Percentiles rank a stretch among this genome's conserved stretches.
phyloP scores from a whole-genome alignment of 805 yeast genomes.

The Sungouiozyma ichnusensis region DNA sequence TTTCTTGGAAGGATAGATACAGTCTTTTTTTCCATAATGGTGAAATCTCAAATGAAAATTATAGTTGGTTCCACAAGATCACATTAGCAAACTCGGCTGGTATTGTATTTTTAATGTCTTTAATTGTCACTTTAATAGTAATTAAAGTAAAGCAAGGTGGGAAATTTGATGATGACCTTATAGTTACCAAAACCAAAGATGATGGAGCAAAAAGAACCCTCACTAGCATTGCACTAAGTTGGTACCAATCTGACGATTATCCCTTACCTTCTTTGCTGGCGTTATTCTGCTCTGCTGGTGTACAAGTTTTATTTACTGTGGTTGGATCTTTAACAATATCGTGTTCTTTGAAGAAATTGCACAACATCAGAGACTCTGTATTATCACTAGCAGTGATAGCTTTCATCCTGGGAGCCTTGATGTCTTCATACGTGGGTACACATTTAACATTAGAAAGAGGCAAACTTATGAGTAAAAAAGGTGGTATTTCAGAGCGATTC shows the following conservation, averaged over 20 bases:
- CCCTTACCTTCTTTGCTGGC: conserved; percentile 35
- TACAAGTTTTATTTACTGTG: conserved; percentile 58
- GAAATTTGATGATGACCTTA: conserved; percentile 14
- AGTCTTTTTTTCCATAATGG: conserved; percentile 54
- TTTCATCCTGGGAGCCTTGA: conserved; percentile 59
- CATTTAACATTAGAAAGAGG: conserved; percentile 28
- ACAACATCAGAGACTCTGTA: conserved; percentile 58
- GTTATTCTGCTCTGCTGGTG: conserved; percentile 59
- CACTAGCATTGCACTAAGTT: conserved; percentile 41
- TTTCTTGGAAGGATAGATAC: conserved; percentile 66
- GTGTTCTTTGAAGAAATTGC: conserved; percentile 49
- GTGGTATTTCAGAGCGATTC: conserved; percentile 1
- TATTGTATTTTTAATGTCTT: conserved; percentile 48
- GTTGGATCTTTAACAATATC: conserved; percentile 50
- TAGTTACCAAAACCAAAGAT: conserved; percentile 10
- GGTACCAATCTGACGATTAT: conserved; percentile 27
- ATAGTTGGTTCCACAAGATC: conserved; percentile 61
- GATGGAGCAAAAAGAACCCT: conserved; percentile 18
- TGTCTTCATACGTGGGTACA: conserved; percentile 66
- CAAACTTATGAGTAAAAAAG: conserved; percentile 3
- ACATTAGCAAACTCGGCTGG: conserved; percentile 64
- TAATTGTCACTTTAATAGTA: conserved; percentile 51
- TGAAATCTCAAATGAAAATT: conserved; percentile 26
- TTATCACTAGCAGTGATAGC: conserved; percentile 48
- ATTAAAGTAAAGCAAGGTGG: conserved; percentile 23